These are phyloP conservation scores for Suillus ampliporus DNA, from an alignment of 768 basidiomycete species.

Conservation along the genomic window DNA sequence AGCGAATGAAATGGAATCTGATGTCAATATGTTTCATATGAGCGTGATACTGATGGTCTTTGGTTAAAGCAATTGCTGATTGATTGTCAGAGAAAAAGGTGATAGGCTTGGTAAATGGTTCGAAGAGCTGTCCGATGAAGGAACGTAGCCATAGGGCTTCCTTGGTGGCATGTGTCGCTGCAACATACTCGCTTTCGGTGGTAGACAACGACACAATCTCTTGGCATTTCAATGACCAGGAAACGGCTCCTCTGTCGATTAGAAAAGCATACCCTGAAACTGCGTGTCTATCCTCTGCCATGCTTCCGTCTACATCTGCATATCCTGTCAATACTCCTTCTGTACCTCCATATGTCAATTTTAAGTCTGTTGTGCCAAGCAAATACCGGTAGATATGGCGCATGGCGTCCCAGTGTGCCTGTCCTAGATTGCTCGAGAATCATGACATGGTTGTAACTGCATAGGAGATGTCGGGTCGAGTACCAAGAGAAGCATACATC, in stretches of 20 bases:
- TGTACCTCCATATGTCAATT: constrained; percentile 13
- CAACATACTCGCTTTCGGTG: constrained; percentile 51
- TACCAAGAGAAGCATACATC: too few species aligned
- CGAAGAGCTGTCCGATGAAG: constrained; percentile 22
- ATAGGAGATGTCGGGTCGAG: too few species aligned
- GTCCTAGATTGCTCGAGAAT: constrained; percentile 22
- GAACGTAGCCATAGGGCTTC: constrained; percentile 42
- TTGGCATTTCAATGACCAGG: constrained; percentile 45
- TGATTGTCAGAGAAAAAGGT: too few species aligned
- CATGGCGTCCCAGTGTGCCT: constrained; percentile 30
- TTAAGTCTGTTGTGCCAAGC: constrained; percentile 21
- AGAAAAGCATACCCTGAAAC: constrained; percentile 44
- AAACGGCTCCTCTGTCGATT: constrained; percentile 36
- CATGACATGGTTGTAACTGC: too few species aligned
- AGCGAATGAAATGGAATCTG: too few species aligned
- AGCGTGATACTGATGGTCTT: not conserved
- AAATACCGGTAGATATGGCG: constrained; percentile 31
- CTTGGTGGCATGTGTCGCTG: constrained; percentile 35
- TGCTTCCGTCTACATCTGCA: constrained; percentile 11
- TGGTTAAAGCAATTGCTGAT: constrained; percentile 15
- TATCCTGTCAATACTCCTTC: not conserved
- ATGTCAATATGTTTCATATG: too few species aligned
- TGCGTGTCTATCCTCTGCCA: constrained; percentile 25
- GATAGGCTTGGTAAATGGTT: not conserved
- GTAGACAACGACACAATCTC: constrained; percentile 43